These are phyloP conservation scores for Globisporangium emineosum DNA, from an alignment of 352 stramenopile genomes.

Conservation along the genomic window DNA sequence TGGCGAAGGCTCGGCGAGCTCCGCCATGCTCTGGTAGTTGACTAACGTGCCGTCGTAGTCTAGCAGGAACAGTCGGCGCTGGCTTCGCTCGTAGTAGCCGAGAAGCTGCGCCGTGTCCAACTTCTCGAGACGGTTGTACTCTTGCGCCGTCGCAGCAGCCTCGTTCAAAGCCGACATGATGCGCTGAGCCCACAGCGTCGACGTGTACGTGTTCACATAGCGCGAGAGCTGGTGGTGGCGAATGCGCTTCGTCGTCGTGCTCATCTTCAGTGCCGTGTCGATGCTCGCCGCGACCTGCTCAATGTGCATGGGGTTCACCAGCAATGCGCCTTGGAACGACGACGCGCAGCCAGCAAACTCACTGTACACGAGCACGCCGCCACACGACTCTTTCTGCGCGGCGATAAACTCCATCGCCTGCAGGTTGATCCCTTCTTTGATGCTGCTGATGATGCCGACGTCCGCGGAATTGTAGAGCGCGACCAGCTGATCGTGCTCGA, in stretches of 20 bases:
- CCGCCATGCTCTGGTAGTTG: slow-evolving; percentile 75
- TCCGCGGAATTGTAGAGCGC: slow-evolving; percentile 88
- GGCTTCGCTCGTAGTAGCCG: slow-evolving; percentile 81
- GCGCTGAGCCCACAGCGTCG: slow-evolving; percentile 77
- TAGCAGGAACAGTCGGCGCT: slow-evolving; percentile 76
- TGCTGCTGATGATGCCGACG: slow-evolving; percentile 86
- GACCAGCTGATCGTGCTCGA: slow-evolving; percentile 86
- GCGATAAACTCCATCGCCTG: slow-evolving; percentile 92
- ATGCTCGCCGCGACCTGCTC: slow-evolving; percentile 86
- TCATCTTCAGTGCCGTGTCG: slow-evolving; percentile 83
- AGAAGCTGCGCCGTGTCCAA: slow-evolving; percentile 80
- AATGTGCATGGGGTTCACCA: slow-evolving; percentile 89
- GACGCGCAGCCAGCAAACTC: slow-evolving; percentile 90
- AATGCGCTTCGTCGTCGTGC: slow-evolving; percentile 83
- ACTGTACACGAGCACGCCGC: slow-evolving; percentile 88
- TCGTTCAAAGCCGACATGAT: slow-evolving; percentile 84
- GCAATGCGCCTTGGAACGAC: slow-evolving; percentile 83
- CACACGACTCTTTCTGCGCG: slow-evolving; percentile 71
- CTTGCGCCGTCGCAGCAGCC: slow-evolving; percentile 65
- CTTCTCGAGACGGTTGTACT: slow-evolving; percentile 87
- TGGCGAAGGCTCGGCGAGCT: slow-evolving; percentile 58
- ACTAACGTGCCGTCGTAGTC: slow-evolving; percentile 87
- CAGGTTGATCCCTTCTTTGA: slow-evolving; percentile 90
- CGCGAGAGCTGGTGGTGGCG: slow-evolving; percentile 80
- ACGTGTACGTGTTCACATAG: slow-evolving; percentile 90